These are phyloP conservation scores for Calonectria pteridis DNA, from an alignment of 2,329 filamentous ascomycete species.

Conservation along the genomic window DNA sequence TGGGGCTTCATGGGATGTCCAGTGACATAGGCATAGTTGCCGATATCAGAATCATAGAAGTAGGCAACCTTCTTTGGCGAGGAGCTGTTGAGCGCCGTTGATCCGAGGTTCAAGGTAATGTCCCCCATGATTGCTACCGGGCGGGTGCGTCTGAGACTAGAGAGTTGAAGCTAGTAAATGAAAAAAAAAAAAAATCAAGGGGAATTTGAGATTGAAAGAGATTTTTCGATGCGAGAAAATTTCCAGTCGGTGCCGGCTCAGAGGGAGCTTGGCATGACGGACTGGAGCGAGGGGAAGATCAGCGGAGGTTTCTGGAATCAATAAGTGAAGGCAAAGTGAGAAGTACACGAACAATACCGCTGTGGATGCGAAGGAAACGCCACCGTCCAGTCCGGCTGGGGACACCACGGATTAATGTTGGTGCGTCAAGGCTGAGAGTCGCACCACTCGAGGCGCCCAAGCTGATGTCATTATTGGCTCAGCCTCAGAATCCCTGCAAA, in stretches of 20 bases:
- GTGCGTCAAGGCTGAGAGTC: slow-evolving; percentile 37
- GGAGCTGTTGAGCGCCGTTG: slow-evolving; percentile 60
- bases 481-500: not conserved
- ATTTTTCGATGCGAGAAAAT: not conserved
- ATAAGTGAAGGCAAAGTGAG: slow-evolving; percentile 34
- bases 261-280: slow-evolving; percentile 39
- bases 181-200: slow-evolving; percentile 5
- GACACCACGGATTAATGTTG: slow-evolving; percentile 48
- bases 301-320: slow-evolving; percentile 30
- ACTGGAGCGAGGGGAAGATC: slow-evolving; percentile 20
- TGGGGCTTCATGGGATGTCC: slow-evolving; percentile 99
- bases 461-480: slow-evolving; percentile 13
- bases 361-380: slow-evolving; percentile 34
- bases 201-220: not conserved
- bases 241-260: slow-evolving; percentile 33
- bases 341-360: slow-evolving; percentile 38
- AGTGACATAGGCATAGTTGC: slow-evolving; percentile 97
- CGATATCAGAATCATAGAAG: slow-evolving; percentile 98
- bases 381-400: slow-evolving; percentile 27
- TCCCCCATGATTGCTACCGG: slow-evolving; percentile 51
- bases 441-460: not conserved
- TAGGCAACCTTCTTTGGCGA: slow-evolving; percentile 89
- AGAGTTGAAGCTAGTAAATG: slow-evolving; percentile 19
- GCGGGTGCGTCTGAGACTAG: slow-evolving; percentile 33
- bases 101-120: slow-evolving; percentile 55